Percentiles rank a stretch among this genome's conserved stretches.
Evolutionary conservation across 164 flowering plant species (phyloP).

Genomic region (Malania oleifera): DNA sequence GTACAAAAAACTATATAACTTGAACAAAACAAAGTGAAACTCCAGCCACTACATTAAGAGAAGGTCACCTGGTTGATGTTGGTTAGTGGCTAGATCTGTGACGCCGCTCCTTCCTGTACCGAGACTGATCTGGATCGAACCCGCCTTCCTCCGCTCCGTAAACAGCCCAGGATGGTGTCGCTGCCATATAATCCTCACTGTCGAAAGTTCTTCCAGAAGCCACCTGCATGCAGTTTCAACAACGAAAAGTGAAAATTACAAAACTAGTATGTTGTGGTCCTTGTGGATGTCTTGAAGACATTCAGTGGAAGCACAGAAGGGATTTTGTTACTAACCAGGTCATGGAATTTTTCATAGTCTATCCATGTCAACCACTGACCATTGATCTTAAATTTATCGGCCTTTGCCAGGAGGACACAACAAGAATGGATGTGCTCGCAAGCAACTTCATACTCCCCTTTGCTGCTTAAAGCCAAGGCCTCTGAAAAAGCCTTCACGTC

Average conservation of each 20-base stretch:
- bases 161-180: conserved; percentile 92
- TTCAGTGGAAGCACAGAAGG: too few relatives aligned
- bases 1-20: not conserved
- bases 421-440: conserved; percentile 98
- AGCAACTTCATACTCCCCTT: conserved; percentile 90
- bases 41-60: not conserved
- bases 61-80: not conserved
- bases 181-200: conserved; percentile 82
- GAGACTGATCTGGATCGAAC: conserved; percentile 81
- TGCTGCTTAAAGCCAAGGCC: conserved; percentile 69
- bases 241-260: not conserved
- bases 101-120: conserved; percentile 77
- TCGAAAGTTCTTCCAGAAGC: conserved; percentile 72
- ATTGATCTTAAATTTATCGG: conserved; percentile 69
- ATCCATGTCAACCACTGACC: conserved; percentile 98
- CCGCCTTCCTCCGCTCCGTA: conserved; percentile 98
- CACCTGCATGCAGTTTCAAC: conserved; percentile 47
- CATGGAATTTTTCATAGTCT: conserved; percentile 93
- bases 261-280: too few relatives aligned
- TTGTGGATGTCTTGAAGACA: too few relatives aligned
- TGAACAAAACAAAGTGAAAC: not conserved
- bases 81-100: conserved; percentile 40
- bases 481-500: conserved; percentile 95
- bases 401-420: conserved; percentile 91
- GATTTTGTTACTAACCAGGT: conserved; percentile 52